Evolutionary conservation across 169 alveolate species (phyloP).

Genomic region (Eimeria zaria): DNA sequence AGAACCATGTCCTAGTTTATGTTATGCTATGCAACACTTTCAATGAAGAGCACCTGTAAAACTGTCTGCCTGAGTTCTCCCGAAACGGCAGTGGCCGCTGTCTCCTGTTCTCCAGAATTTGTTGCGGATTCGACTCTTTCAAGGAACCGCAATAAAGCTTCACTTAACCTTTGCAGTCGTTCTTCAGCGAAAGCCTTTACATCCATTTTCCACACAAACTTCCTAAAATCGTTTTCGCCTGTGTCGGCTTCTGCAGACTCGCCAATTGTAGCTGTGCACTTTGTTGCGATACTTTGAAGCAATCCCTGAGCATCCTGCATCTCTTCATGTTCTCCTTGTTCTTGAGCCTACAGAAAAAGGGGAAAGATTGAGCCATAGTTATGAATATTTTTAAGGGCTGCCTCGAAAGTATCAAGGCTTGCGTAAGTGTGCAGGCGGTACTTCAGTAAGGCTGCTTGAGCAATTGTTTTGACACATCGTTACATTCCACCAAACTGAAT

Average conservation of each 20-base stretch:
- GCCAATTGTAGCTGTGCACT: conserved; percentile 72
- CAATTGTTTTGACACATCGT: background rate
- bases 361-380: background rate
- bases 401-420: background rate
- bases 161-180: background rate
- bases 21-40: too few relatives aligned
- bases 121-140: conserved; percentile 45
- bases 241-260: conserved; percentile 37
- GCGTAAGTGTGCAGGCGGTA: background rate
- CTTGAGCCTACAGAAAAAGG: background rate
- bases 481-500: background rate
- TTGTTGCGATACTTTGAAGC: conserved; percentile 54
- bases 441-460: background rate
- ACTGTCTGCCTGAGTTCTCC: conserved; percentile 58
- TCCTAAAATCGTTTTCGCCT: conserved; percentile 46
- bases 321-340: conserved; percentile 13
- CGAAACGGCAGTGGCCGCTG: background rate
- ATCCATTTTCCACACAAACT: conserved; percentile 62
- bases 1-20: too few relatives aligned
- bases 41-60: conserved; percentile 48
- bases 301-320: conserved; percentile 63
- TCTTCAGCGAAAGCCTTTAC: conserved; percentile 61
- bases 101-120: background rate
- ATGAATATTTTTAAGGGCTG: background rate
- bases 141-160: conserved; percentile 22